Evolutionary conservation across 176 grass and related monocot genomes (phyloP), one percentile per base, ranked within the genome.

Genomic region (Oryza coarctata): DNA sequence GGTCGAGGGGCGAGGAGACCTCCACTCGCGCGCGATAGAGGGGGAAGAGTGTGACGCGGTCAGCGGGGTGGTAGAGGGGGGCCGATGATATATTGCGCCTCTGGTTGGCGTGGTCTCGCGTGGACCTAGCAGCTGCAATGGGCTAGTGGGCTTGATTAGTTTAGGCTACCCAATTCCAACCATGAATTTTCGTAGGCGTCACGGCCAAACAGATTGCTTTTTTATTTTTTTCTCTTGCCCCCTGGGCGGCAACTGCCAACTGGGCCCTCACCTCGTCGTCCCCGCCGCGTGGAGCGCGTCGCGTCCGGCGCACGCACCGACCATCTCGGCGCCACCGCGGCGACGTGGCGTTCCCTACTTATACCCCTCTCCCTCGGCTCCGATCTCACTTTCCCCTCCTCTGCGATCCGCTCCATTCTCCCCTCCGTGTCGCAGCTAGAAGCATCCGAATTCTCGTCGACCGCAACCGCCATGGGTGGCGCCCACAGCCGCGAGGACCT

Each of bases 401-500:
- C 15, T n/a, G n/a, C n/a, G n/a, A n/a, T 45, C 74, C 7, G 12
- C 38, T 60, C 78, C 55, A 9, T 20, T 34, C 31, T 35, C 39
- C 67, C 32, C 25, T 71, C 64, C 20, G 29, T 55, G 23, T 28
- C 26, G 25, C 49, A 33, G 17, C 69, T 5, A 17, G 43, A 45
- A 20, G 47, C 47, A 1, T 57, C 68, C 65, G 22, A 72, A 85
- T 77, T 82, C 57, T 78, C 72, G 52, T 43, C 82, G 52, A 8
- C 39, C 30, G 63, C 65, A 9, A 52, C 47, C 29, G 71, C 88
- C 81, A 97, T 97, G 95, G 95, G 92, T 8, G 88, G 79, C 61
- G 80, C 92, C 84, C 89, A 98, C 80, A 98, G 95, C 83, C 88
- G 92, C 33, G 95, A 95, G 81, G 95, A 85, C 45, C 80, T 98